Evolutionary conservation across 2,329 filamentous ascomycete species (phyloP).

Genomic region (Botrytis cinerea): DNA sequence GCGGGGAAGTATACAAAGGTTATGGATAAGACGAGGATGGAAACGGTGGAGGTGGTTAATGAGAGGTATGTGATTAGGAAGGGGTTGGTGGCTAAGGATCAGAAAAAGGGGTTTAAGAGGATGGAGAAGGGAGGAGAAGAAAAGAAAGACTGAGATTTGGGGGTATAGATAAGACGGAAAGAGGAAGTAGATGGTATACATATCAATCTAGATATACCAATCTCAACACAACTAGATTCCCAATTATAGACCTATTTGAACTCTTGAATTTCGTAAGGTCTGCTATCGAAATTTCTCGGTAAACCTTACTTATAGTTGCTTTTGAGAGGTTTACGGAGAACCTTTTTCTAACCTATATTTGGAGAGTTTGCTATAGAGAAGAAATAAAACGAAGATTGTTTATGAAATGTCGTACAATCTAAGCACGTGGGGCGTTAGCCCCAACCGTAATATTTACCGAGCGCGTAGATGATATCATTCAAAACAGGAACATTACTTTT

Average conservation of each 20-base stretch:
- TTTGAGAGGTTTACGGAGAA: neutral
- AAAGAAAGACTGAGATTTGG: neutral
- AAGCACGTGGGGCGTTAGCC: neutral
- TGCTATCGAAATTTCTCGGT: neutral
- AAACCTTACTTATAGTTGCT: neutral
- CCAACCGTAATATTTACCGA: neutral
- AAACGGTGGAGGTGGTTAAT: slow-evolving; percentile 57
- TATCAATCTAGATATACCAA: neutral
- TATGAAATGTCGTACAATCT: neutral
- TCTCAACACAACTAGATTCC: neutral
- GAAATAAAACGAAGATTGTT: neutral
- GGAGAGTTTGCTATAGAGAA: neutral
- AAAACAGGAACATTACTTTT: neutral
- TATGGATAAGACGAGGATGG: slow-evolving; percentile 52
- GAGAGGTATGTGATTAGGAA: slow-evolving; percentile 63
- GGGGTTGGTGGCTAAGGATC: slow-evolving; percentile 47
- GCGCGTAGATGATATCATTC: neutral
- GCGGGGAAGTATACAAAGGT: slow-evolving; percentile 58
- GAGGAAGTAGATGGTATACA: no score
- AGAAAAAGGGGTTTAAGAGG: slow-evolving; percentile 22
- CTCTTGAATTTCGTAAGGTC: neutral
- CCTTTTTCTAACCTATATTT: neutral
- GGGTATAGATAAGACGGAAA: neutral
- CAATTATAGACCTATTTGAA: neutral
- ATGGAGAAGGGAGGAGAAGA: neutral